A percentile compares a stretch with the other conserved stretches of the same genome.
Evolutionary conservation across 139 green algal species (phyloP).

Genomic region (Coelastrella sp.): DNA sequence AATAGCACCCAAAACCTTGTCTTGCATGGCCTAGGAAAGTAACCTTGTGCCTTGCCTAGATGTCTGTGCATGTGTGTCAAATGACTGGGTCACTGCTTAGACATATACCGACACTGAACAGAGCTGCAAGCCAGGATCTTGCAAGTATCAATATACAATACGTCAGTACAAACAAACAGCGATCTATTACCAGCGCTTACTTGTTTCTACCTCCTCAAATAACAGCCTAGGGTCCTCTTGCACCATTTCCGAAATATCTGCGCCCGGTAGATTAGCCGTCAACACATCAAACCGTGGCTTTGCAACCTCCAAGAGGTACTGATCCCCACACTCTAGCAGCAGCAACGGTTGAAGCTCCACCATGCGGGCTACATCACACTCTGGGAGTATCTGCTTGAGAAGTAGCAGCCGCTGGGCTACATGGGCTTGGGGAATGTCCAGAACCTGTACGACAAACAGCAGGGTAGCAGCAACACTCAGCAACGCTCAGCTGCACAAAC

Average conservation of each 20-base stretch:
- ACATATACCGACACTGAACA: too few relatives aligned
- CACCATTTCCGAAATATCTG: conserved; percentile 21
- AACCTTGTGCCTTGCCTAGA: too few relatives aligned
- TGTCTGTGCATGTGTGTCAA: too few relatives aligned
- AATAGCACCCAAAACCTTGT: neutral
- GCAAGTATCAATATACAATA: neutral
- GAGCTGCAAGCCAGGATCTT: neutral
- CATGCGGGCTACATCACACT: conserved; percentile 37
- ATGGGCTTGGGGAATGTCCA: neutral
- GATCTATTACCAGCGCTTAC: neutral
- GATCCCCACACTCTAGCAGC: conserved; percentile 18
- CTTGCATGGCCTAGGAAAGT: too few relatives aligned
- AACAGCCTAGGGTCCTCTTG: conserved; percentile 23
- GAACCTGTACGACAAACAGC: conserved; percentile 18
- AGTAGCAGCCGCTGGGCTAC: conserved; percentile 35
- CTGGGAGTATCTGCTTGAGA: conserved; percentile 39
- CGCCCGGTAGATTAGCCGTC: conserved; percentile 16
- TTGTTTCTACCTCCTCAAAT: conserved; percentile 32
- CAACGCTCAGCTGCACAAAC: too few relatives aligned
- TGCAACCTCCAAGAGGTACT: neutral
- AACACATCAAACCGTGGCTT: conserved; percentile 4
- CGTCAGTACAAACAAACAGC: neutral
- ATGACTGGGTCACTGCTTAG: too few relatives aligned
- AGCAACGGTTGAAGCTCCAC: conserved; percentile 22
- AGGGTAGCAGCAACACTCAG: neutral